phyloP scores from a whole-genome alignment of 2,329 filamentous ascomycete species.

The Cytospora paraplurivora region DNA sequence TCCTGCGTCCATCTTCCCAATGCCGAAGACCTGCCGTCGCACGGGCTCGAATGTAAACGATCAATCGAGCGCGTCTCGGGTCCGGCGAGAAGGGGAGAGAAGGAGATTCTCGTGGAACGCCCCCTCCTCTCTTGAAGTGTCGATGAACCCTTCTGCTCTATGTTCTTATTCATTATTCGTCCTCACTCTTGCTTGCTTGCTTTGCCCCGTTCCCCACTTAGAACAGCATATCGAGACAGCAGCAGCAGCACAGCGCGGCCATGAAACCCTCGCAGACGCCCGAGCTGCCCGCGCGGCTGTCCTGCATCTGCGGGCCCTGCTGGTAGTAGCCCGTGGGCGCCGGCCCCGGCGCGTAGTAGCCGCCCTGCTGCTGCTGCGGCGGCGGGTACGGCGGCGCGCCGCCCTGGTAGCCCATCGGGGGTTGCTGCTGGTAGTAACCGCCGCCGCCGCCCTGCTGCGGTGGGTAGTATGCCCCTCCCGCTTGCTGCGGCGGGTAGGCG shows the following conservation, averaged over 20 bases:
- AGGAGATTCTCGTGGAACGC: too few relatives aligned
- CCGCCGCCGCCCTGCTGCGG: conserved; percentile 8
- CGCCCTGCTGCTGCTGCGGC: conserved; percentile 12
- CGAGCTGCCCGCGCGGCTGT: conserved; percentile 18
- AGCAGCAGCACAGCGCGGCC: conserved; percentile 27
- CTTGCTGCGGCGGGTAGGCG: conserved; percentile 18
- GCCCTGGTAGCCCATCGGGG: conserved; percentile 9
- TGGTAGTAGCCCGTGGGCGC: conserved; percentile 15
- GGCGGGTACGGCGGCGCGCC: conserved; percentile 3
- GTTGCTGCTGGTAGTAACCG: conserved; percentile 20
- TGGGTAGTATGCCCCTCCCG: conserved; percentile 1
- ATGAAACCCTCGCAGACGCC: conserved; percentile 24
- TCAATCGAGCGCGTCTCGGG: too few relatives aligned
- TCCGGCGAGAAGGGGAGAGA: too few relatives aligned
- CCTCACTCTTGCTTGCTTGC: too few relatives aligned
- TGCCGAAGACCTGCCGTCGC: too few relatives aligned
- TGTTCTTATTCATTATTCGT: too few relatives aligned
- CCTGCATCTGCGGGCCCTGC: conserved; percentile 20
- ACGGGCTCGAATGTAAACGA: too few relatives aligned
- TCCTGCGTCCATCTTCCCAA: too few relatives aligned
- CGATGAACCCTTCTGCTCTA: too few relatives aligned
- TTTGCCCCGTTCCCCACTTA: not conserved
- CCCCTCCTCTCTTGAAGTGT: too few relatives aligned
- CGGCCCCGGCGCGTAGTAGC: conserved; percentile 10
- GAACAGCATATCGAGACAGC: conserved; percentile 28